Base-by-base conservation (phyloP, 106 monocot species). In the Acanthochlamys bracteata region DNA sequence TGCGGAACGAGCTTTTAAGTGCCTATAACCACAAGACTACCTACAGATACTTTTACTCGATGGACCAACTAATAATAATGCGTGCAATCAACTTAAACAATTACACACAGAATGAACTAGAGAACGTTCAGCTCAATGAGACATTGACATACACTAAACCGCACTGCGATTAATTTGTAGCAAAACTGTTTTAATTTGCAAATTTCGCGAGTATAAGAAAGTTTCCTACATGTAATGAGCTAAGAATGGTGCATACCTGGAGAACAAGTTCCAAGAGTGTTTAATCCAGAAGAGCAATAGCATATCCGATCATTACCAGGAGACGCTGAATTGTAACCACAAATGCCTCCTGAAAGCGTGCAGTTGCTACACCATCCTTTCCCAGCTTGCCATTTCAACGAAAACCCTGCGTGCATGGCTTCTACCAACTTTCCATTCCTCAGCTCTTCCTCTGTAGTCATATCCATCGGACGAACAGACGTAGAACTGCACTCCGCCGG, bases 321-420 rank as follows among this genome's bases (percentile, higher is more conserved):
- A 8, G 20, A 19, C 7, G 15, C 33, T 7, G 4, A 19, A 52
- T 61, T 39, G 61, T 27, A 61, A 11, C 63, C 71, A 16, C 71
- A 72, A 7, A 27, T 26, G 39, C 71, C 71, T 33, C 71, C 71
- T 41, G 71, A 72, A 4, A 40, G 10, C 19, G 23, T 21, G 63
- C 71, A 72, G 15, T 12, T 14, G 11, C 41, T 17, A 54, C 71
- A 72, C 71, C 71, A 72, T 1, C 41, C 42, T 12, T 16, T 33
- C 3, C 71, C 71, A 0, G 41, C 55, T 25, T 11, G 39, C 71
- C 71, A 72, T 22, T 20, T 72, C 39, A 64, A 23, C 12, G 23
- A 25, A 25, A 72, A 72, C 21, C 71, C 71, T 23, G 21, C 49
- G 16, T 21, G 24, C 51, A 72, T 49, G 11, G 39, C 71, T 19